phyloP scores from a whole-genome alignment of 2,329 filamentous ascomycete genomes.

The Lojkania enalia region DNA sequence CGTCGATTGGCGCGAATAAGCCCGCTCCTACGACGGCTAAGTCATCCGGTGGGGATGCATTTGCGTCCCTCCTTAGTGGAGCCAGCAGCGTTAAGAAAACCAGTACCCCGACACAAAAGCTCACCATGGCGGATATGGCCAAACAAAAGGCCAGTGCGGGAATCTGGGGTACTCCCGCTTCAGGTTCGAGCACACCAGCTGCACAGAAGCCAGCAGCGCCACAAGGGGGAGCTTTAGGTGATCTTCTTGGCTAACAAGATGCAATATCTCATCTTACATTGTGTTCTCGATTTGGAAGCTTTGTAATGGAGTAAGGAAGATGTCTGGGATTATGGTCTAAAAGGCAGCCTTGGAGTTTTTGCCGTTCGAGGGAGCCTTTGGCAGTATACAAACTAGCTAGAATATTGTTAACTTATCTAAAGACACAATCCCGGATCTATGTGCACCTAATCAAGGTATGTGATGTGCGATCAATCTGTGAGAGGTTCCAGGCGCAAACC shows the following conservation, averaged over 20 bases:
- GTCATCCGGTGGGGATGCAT: conserved; percentile 74
- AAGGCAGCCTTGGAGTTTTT: no score
- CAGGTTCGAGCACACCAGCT: conserved; percentile 36
- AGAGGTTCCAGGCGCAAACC: no score
- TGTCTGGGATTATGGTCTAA: no score
- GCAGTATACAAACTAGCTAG: no score
- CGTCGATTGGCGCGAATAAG: conserved; percentile 41
- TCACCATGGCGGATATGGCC: conserved; percentile 90
- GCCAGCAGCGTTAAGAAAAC: conserved; percentile 74
- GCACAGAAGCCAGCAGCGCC: conserved; percentile 36
- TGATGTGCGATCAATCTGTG: no score
- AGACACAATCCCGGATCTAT: no score
- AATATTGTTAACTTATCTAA: no score
- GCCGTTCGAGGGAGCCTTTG: no score
- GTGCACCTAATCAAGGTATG: no score
- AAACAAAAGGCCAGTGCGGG: conserved; percentile 96
- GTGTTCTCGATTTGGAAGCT: no score
- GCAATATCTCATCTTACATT: no score
- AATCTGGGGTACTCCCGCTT: conserved; percentile 80
- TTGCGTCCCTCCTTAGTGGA: conserved; percentile 81
- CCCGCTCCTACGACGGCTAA: conserved; percentile 47
- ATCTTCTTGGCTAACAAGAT: conserved; percentile 40
- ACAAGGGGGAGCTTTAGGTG: conserved; percentile 40
- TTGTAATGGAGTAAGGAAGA: no score
- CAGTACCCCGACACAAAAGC: conserved; percentile 61